phyloP scores from a whole-genome alignment of 73 alveolate species.

The Effrenium voratum region DNA sequence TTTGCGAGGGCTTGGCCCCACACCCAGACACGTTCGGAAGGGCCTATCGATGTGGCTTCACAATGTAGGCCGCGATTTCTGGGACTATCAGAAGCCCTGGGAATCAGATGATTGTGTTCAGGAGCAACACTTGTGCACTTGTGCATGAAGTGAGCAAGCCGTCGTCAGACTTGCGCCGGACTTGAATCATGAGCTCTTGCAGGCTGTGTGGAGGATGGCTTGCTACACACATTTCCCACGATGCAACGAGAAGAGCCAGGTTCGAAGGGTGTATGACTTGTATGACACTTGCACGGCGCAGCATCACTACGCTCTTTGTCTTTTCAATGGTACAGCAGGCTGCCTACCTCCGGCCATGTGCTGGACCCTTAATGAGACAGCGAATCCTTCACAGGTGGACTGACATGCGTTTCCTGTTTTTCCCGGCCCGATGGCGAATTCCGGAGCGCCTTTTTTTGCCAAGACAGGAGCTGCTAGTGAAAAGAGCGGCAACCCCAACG shows the following conservation, averaged over 20 bases:
- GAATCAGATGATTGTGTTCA: constrained; percentile 47
- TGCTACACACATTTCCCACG: constrained; percentile 78
- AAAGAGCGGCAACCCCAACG: too few relatives aligned
- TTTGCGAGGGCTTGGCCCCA: constrained; percentile 41
- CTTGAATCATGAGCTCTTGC: neutral
- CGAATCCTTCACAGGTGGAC: too few relatives aligned
- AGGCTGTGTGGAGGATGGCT: constrained; percentile 75
- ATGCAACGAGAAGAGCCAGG: constrained; percentile 39
- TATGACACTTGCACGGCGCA: too few relatives aligned
- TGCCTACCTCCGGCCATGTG: constrained; percentile 61
- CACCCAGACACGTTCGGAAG: neutral
- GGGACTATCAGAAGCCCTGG: constrained; percentile 81
- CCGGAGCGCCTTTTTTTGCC: too few relatives aligned
- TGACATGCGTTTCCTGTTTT: too few relatives aligned
- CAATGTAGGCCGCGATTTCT: constrained; percentile 58
- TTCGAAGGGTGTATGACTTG: too few relatives aligned
- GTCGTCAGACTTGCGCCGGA: neutral
- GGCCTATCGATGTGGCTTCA: neutral
- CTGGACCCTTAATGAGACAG: neutral
- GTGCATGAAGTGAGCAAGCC: neutral
- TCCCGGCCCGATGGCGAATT: too few relatives aligned
- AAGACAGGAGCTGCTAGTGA: too few relatives aligned
- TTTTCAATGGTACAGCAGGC: neutral
- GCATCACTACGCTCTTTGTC: neutral
- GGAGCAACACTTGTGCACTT: neutral